Evolutionary conservation across 306 rosid genomes (phyloP).

Genomic region (Rosa chinensis): DNA sequence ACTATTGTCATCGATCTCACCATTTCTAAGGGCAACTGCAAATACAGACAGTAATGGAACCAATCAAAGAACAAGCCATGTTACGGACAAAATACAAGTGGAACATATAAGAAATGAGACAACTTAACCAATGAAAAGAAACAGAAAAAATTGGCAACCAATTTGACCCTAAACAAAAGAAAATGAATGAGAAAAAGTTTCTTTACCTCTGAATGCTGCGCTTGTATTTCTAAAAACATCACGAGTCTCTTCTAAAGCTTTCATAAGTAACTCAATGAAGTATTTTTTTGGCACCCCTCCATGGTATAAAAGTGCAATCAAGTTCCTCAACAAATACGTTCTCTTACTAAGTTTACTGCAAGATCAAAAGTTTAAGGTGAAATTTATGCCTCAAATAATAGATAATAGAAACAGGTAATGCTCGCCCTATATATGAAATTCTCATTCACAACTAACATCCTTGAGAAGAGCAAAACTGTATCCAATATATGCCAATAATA

Average conservation of each 20-base stretch:
- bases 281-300: constrained; percentile 80
- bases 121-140: neutral
- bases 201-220: constrained; percentile 59
- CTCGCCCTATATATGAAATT: neutral
- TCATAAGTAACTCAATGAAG: constrained; percentile 50
- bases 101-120: neutral
- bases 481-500: neutral
- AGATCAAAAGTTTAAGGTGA: constrained; percentile 30
- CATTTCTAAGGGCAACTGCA: constrained; percentile 53
- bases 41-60: constrained; percentile 12
- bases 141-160: neutral
- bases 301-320: constrained; percentile 66
- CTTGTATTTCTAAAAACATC: constrained; percentile 49
- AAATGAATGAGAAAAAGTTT: neutral
- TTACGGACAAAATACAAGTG: constrained; percentile 7
- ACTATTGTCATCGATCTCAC: constrained; percentile 52
- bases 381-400: constrained; percentile 10
- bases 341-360: constrained; percentile 56
- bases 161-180: neutral
- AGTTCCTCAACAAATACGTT: constrained; percentile 47
- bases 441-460: neutral
- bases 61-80: neutral
- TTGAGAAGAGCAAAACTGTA: neutral
- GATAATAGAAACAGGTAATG: constrained; percentile 12
- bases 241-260: constrained; percentile 42